These are phyloP conservation scores for Funneliformis caledonium DNA, from an alignment of 371 early-diverging fungal genomes.

Conservation along the genomic window DNA sequence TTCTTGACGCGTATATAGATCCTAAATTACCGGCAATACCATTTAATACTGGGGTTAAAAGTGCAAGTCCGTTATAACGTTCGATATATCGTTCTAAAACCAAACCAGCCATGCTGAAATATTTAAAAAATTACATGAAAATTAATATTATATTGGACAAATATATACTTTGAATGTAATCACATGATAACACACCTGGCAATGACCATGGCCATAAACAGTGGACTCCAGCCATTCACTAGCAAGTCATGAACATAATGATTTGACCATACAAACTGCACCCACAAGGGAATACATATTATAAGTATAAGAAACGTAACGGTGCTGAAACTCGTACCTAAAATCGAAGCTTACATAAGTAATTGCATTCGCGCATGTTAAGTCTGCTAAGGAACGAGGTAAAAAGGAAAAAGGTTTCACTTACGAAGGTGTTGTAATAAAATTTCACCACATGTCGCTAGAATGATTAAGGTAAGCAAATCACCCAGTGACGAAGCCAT, in stretches of 20 bases:
- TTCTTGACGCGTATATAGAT: conserved; percentile 80
- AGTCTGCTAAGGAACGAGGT: not conserved
- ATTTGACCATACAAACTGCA: conserved; percentile 61
- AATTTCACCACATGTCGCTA: conserved; percentile 58
- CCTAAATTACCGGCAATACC: conserved; percentile 81
- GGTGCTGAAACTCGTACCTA: conserved; percentile 57
- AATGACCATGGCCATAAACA: conserved; percentile 78
- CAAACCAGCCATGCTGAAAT: conserved; percentile 68
- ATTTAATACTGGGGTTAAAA: conserved; percentile 74
- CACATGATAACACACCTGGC: conserved; percentile 56
- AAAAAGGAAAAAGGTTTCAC: conserved; percentile 19
- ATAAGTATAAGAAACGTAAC: conserved; percentile 54
- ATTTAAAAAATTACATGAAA: not conserved
- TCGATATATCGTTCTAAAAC: conserved; percentile 76
- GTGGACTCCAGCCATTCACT: conserved; percentile 75
- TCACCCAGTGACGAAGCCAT: conserved; percentile 79
- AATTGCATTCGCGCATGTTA: not conserved
- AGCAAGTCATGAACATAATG: conserved; percentile 67
- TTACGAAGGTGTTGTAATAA: conserved; percentile 56
- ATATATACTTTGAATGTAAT: not conserved
- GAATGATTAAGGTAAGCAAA: conserved; percentile 69
- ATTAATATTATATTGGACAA: conserved; percentile 32
- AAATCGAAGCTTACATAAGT: conserved; percentile 3
- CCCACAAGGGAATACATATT: conserved; percentile 59
- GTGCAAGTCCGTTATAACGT: conserved; percentile 75